Evolutionary conservation across 179 eudicot genomes (phyloP).

Genomic region (Beta corolliflora): DNA sequence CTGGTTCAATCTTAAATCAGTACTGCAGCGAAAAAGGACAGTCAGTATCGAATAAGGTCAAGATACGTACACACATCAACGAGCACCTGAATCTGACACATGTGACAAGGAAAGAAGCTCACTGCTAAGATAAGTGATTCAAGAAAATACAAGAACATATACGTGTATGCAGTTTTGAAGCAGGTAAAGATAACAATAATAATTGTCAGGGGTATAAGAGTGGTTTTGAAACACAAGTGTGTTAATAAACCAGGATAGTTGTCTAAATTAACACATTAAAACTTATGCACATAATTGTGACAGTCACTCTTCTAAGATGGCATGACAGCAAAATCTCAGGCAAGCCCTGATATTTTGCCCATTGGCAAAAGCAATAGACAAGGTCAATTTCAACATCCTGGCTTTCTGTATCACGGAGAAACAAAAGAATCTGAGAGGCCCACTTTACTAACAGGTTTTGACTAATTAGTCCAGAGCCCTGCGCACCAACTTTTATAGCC

Average conservation of each 20-base stretch:
- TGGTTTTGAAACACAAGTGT: background rate
- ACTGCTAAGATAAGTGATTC: background rate
- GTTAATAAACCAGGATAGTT: no score
- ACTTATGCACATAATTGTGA: background rate
- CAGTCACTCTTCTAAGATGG: background rate
- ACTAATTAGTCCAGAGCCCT: conserved; percentile 3
- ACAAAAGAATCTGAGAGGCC: conserved; percentile 10
- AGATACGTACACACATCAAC: background rate
- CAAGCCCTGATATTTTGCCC: conserved; percentile 1
- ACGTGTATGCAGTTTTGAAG: background rate
- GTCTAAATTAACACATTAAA: background rate
- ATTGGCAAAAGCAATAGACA: conserved; percentile 23
- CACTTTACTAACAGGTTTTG: conserved; percentile 7
- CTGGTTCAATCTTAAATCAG: conserved; percentile 96
- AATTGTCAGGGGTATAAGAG: background rate
- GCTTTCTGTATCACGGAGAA: conserved; percentile 6
- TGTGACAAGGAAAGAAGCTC: background rate
- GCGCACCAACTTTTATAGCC: conserved; percentile 10
- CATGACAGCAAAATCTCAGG: background rate
- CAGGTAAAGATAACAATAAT: background rate
- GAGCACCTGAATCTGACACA: background rate
- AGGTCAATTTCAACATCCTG: conserved; percentile 15
- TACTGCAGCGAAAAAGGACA: conserved; percentile 48
- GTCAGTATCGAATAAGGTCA: background rate
- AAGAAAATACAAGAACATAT: background rate